These are phyloP conservation scores for Berberis vulgaris DNA, from an alignment of 164 flowering plant genomes.

Conservation along the genomic window DNA sequence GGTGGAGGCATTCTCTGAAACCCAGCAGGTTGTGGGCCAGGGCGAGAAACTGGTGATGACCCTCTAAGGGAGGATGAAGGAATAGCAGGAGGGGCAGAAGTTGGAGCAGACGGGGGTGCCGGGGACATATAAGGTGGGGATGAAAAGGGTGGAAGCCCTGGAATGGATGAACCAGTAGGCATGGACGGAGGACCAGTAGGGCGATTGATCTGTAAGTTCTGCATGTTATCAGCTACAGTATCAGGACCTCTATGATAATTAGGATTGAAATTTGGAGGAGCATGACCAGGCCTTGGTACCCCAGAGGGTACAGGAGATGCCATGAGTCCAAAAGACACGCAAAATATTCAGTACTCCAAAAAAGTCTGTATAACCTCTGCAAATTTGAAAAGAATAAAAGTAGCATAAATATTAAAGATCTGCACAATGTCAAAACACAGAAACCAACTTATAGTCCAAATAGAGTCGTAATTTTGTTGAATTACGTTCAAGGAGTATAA, in stretches of 20 bases:
- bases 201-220: constrained; percentile 52
- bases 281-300: constrained; percentile 51
- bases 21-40: constrained; percentile 28
- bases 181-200: constrained; percentile 21
- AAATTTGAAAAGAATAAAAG: no score
- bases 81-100: constrained; percentile 14
- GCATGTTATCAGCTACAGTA: constrained; percentile 50
- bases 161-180: constrained; percentile 32
- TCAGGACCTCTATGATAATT: constrained; percentile 32
- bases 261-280: constrained; percentile 55
- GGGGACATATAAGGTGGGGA: constrained; percentile 22
- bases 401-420: no score
- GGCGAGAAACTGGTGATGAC: constrained; percentile 18
- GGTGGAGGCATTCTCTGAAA: constrained; percentile 25
- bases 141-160: constrained; percentile 40
- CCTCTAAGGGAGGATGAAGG: constrained; percentile 16
- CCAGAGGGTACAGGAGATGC: constrained; percentile 62
- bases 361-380: no score
- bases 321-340: constrained; percentile 22
- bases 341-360: neutral
- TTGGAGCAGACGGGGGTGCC: constrained; percentile 14
- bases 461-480: no score
- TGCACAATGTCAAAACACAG: no score
- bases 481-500: no score
- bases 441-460: no score